phyloP scores from a whole-genome alignment of 2,329 filamentous ascomycete genomes.

The Trichophyton rubrum region DNA sequence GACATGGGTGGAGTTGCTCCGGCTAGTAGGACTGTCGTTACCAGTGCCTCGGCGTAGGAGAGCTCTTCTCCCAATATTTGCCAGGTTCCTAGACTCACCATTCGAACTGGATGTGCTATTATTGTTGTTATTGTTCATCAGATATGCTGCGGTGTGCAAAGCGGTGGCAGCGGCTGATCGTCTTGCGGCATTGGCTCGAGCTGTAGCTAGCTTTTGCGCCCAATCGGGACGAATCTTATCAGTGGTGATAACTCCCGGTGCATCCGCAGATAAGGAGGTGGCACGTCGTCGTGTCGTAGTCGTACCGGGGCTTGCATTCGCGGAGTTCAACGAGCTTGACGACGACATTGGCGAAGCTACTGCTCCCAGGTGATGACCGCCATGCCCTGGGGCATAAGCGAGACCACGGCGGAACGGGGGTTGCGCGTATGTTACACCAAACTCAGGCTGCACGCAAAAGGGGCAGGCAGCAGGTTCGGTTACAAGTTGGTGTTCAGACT shows the following conservation, averaged over 20 bases:
- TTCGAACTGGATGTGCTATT: constrained; percentile 26
- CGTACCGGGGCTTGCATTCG: constrained; percentile 28
- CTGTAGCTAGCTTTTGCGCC: constrained; percentile 76
- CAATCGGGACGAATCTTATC: constrained; percentile 89
- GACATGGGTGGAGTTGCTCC: constrained; percentile 28
- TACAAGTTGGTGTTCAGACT: constrained; percentile 53
- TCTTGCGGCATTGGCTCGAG: constrained; percentile 70
- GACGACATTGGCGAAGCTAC: constrained; percentile 69
- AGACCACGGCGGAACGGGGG: constrained; percentile 81
- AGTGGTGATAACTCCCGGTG: constrained; percentile 78
- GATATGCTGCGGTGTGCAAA: constrained; percentile 84
- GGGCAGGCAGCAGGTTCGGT: constrained; percentile 88
- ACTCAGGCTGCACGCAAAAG: constrained; percentile 89
- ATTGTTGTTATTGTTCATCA: constrained; percentile 47
- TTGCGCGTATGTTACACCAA: constrained; percentile 87
- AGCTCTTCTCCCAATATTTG: constrained; percentile 47
- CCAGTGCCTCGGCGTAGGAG: constrained; percentile 33
- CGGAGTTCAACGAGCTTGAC: constrained; percentile 62
- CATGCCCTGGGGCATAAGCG: constrained; percentile 48
- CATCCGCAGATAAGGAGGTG: constrained; percentile 65
- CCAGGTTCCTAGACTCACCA: constrained; percentile 40
- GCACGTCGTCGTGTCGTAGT: constrained; percentile 42
- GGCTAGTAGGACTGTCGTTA: constrained; percentile 24
- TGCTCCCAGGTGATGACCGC: constrained; percentile 40
- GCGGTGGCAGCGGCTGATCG: constrained; percentile 87